Conservation (phyloP, 495 filamentous ascomycete genomes). For the Xylaria longipes region DNA sequence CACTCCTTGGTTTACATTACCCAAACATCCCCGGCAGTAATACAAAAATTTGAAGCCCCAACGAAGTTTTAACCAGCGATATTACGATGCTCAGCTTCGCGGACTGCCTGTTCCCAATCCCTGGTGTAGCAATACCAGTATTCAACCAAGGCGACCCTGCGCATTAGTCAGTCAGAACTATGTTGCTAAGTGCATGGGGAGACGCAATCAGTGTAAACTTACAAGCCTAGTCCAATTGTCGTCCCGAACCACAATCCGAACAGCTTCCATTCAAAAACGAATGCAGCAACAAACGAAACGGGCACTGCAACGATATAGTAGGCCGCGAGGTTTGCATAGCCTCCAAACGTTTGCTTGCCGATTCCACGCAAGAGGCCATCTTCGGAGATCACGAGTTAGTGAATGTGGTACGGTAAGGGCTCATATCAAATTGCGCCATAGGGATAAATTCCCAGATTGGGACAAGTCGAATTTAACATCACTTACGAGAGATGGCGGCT, state of each 20-base stretch:
- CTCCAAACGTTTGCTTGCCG: constrained; percentile 85
- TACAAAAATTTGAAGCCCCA: background rate
- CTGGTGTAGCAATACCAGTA: constrained; percentile 67
- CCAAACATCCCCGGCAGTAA: background rate
- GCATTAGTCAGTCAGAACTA: constrained; percentile 29
- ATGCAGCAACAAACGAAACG: constrained; percentile 77
- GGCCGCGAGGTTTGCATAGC: constrained; percentile 81
- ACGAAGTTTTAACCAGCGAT: constrained; percentile 53
- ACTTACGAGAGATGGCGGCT: constrained; percentile 58
- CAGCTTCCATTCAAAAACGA: constrained; percentile 74
- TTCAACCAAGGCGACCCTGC: constrained; percentile 68
- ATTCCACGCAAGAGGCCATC: constrained; percentile 86
- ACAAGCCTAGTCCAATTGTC: constrained; percentile 68
- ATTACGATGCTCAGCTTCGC: constrained; percentile 75
- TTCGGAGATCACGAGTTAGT: constrained; percentile 43
- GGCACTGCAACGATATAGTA: constrained; percentile 90
- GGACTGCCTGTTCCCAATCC: constrained; percentile 77
- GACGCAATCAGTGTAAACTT: constrained; percentile 33
- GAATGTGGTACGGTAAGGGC: background rate
- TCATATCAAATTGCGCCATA: background rate
- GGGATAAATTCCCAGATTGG: background rate
- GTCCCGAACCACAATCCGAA: constrained; percentile 84
- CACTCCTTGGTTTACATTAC: background rate
- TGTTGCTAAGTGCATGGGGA: background rate
- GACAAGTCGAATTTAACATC: background rate